Percentiles rank a stretch among this genome's conserved stretches.
phyloP scores from a whole-genome alignment of 2,329 filamentous ascomycete genomes.

The Trichoderma polysporum region DNA sequence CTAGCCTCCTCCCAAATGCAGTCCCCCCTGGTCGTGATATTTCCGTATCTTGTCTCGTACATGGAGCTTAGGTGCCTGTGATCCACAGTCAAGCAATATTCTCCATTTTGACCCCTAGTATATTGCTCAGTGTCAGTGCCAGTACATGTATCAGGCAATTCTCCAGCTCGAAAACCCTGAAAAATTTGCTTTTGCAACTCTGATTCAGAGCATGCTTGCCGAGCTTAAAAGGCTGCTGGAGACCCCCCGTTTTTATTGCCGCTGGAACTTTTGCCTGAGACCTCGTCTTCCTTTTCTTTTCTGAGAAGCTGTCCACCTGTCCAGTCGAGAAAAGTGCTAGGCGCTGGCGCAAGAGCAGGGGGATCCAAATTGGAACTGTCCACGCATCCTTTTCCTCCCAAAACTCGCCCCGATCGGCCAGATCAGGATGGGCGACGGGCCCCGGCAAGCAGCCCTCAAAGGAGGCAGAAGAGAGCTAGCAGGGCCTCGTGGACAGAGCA shows the following conservation, averaged over 20 bases:
- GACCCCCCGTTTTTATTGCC: background rate
- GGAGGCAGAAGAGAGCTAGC: slow-evolving; percentile 2
- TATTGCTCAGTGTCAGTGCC: background rate
- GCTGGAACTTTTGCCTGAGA: slow-evolving; percentile 8
- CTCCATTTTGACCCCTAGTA: background rate
- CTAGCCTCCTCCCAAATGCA: background rate
- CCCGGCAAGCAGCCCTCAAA: slow-evolving; percentile 10
- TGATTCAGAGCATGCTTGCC: background rate
- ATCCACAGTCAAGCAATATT: background rate
- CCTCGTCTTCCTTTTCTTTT: background rate
- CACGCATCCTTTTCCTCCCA: background rate
- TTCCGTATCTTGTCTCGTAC: slow-evolving; percentile 12
- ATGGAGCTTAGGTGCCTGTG: background rate
- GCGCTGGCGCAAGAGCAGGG: background rate
- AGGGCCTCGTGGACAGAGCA: slow-evolving; percentile 14
- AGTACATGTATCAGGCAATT: background rate
- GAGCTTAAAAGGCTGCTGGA: background rate
- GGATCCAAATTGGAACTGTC: slow-evolving; percentile 8
- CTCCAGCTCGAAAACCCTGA: background rate
- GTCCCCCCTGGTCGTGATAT: slow-evolving; percentile 6
- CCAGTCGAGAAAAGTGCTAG: background rate
- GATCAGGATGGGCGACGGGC: slow-evolving; percentile 4
- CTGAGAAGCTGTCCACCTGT: background rate
- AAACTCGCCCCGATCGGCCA: slow-evolving; percentile 4
- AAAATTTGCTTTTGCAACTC: background rate